Evolutionary conservation across 208 protist species (phyloP).

Genomic region (Crithidia thermophila): DNA sequence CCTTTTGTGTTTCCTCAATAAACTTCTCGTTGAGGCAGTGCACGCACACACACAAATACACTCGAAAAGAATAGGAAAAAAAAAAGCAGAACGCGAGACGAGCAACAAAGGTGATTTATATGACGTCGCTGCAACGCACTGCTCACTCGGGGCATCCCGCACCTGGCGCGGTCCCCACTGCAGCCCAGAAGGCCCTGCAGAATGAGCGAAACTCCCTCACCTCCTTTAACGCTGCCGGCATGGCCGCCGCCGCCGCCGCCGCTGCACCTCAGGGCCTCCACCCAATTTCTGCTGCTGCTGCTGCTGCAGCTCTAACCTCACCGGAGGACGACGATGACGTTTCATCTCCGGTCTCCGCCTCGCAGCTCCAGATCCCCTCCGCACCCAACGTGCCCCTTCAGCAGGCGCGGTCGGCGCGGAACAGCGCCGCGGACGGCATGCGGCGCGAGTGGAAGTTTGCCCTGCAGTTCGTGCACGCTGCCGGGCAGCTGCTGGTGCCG

Average conservation of each 20-base stretch:
- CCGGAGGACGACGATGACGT: not conserved
- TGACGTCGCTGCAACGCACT: constrained; percentile 10
- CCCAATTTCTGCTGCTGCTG: too few relatives aligned
- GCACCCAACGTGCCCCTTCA: not conserved
- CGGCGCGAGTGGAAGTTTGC: constrained; percentile 90
- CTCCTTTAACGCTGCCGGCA: not conserved
- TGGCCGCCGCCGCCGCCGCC: not conserved
- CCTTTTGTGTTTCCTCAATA: too few relatives aligned
- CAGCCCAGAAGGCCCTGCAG: constrained; percentile 20
- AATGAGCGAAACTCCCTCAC: constrained; percentile 14
- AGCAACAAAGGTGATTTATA: too few relatives aligned
- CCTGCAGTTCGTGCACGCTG: constrained; percentile 68
- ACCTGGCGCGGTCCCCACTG: constrained; percentile 16
- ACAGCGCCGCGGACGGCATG: constrained; percentile 60
- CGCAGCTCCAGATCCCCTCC: not conserved
- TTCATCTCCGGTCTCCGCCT: not conserved
- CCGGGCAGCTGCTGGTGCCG: constrained; percentile 67
- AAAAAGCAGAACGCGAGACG: not conserved
- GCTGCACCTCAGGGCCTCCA: too few relatives aligned
- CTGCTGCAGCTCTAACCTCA: not conserved
- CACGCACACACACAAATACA: not conserved
- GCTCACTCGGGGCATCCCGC: constrained; percentile 1
- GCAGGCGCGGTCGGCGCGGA: not conserved
- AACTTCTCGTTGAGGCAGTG: too few relatives aligned
- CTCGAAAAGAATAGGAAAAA: not conserved